A percentile compares a stretch with the other conserved stretches of the same genome.
These are phyloP conservation scores for Aspergillus brasiliensis DNA, from an alignment of 2,329 filamentous ascomycete species.

Conservation along the genomic window DNA sequence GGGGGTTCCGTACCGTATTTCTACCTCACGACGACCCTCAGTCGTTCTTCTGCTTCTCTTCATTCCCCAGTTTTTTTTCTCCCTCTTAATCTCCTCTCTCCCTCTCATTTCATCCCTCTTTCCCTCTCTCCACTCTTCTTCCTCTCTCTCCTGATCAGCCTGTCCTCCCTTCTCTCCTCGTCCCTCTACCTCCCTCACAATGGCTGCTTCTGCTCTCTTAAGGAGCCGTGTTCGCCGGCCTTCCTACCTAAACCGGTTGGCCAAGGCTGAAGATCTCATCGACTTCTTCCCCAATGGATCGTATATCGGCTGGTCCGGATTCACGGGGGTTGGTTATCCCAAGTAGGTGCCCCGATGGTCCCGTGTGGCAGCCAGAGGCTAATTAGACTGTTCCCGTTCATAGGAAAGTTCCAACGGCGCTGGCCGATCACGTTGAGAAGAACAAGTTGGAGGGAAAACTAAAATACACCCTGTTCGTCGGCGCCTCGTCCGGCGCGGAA, in stretches of 20 bases:
- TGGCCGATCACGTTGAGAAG: conserved; percentile 87
- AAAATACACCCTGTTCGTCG: conserved; percentile 84
- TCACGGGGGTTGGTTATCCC: conserved; percentile 86
- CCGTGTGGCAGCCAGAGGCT: background rate
- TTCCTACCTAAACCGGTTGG: conserved; percentile 77
- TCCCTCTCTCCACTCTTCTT: conserved; percentile 11
- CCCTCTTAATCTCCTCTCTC: conserved; percentile 8
- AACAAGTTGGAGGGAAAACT: conserved; percentile 81
- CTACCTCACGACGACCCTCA: conserved; percentile 9
- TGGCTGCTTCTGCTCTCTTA: conserved; percentile 70
- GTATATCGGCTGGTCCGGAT: conserved; percentile 91
- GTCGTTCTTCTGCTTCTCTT: conserved; percentile 5
- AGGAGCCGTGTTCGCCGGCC: conserved; percentile 75
- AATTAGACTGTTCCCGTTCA: background rate
- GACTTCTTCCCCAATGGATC: conserved; percentile 78
- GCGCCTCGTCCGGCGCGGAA: conserved; percentile 84
- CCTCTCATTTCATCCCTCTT: conserved; percentile 6
- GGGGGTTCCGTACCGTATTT: conserved; percentile 20
- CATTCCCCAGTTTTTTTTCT: conserved; percentile 5
- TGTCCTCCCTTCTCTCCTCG: conserved; percentile 13
- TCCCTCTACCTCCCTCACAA: conserved; percentile 23
- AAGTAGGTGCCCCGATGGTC: conserved; percentile 60
- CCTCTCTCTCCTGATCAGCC: conserved; percentile 16
- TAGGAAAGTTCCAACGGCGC: conserved; percentile 78
- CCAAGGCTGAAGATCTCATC: conserved; percentile 76